Conservation (phyloP, 345 rosid genomes). For the Eucalyptus marginata region DNA sequence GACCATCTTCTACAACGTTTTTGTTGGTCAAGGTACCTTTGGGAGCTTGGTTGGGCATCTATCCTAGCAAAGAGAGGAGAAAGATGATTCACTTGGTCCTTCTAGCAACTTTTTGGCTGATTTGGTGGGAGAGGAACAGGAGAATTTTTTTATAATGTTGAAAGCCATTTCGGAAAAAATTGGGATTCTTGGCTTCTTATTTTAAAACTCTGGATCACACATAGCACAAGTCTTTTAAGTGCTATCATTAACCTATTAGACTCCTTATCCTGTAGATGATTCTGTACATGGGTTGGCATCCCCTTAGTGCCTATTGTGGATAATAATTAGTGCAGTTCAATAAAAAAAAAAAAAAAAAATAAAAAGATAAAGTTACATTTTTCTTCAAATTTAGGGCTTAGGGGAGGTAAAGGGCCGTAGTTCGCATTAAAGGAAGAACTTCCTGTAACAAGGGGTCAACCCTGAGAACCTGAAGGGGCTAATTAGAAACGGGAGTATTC, state of each 20-base stretch:
- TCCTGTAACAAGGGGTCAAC: neutral
- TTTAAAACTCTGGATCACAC: neutral
- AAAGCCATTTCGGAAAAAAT: neutral
- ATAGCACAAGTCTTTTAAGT: neutral
- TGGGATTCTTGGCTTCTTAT: neutral
- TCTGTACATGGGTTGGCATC: neutral
- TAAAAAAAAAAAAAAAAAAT: neutral
- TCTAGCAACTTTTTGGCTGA: neutral
- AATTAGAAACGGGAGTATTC: neutral
- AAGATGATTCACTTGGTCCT: neutral
- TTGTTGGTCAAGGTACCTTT: neutral
- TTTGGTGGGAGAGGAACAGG: neutral
- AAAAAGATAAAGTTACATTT: neutral
- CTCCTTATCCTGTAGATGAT: neutral
- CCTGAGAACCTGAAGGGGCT: neutral
- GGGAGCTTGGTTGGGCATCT: neutral
- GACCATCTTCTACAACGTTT: neutral
- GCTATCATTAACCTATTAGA: neutral
- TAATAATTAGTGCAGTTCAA: neutral
- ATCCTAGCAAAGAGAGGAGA: neutral
- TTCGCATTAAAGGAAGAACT: neutral
- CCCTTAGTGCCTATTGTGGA: neutral
- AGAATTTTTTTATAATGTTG: neutral
- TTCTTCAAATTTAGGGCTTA: neutral
- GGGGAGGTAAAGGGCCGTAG: neutral